phyloP scores from a whole-genome alignment of 306 rosid genomes.

The Rosa chinensis region DNA sequence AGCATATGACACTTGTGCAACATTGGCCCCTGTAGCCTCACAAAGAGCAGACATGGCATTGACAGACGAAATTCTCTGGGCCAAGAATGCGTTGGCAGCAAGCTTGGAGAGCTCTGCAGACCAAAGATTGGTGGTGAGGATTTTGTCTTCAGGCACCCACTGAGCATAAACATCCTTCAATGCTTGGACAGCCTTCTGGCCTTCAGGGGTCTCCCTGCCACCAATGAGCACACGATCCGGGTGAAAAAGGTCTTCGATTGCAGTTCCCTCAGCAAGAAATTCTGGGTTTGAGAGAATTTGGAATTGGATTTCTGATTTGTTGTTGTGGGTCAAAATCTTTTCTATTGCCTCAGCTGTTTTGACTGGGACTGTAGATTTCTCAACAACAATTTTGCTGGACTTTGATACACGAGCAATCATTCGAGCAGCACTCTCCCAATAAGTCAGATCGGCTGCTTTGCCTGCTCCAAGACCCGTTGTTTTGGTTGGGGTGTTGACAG shows the following conservation, averaged over 20 bases:
- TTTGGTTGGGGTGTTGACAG: slow-evolving; percentile 93
- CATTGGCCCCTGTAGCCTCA: slow-evolving; percentile 92
- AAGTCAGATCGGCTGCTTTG: slow-evolving; percentile 90
- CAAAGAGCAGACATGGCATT: slow-evolving; percentile 97
- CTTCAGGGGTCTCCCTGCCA: slow-evolving; percentile 85
- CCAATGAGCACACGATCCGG: slow-evolving; percentile 90
- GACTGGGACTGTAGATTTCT: slow-evolving; percentile 95
- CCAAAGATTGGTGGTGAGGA: slow-evolving; percentile 91
- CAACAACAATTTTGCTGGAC: slow-evolving; percentile 89
- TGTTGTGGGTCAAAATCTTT: slow-evolving; percentile 87
- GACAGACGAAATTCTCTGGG: slow-evolving; percentile 90
- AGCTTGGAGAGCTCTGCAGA: slow-evolving; percentile 94
- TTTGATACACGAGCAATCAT: slow-evolving; percentile 94
- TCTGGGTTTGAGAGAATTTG: slow-evolving; percentile 92
- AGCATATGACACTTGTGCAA: slow-evolving; percentile 70
- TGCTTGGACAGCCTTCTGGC: slow-evolving; percentile 66
- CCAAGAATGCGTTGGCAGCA: slow-evolving; percentile 96
- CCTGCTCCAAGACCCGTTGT: slow-evolving; percentile 94
- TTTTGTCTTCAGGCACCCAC: slow-evolving; percentile 80
- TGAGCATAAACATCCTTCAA: slow-evolving; percentile 80
- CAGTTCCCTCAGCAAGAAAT: slow-evolving; percentile 97
- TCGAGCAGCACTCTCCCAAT: slow-evolving; percentile 98
- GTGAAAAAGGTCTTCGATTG: slow-evolving; percentile 74
- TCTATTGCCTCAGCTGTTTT: slow-evolving; percentile 98
- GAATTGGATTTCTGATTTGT: slow-evolving; percentile 69